Base-by-base conservation (phyloP, 2,329 filamentous ascomycete species). In the Alternaria triticina region DNA sequence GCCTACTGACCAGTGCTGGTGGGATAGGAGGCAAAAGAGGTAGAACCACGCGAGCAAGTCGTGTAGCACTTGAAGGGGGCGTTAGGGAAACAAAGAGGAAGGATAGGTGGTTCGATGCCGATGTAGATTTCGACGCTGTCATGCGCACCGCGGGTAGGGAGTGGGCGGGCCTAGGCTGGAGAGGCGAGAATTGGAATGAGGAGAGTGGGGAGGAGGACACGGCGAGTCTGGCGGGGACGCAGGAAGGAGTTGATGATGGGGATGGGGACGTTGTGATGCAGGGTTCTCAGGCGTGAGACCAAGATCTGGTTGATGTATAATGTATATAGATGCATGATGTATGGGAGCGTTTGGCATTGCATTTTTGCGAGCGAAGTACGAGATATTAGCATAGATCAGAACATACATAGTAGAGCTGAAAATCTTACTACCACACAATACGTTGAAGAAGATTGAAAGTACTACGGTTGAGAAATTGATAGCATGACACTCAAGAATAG, bases 11-110 rank as follows among this genome's bases (percentile, higher is more conserved):
- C 4, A 88, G 86, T 56, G 86, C 89, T 66, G 87, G 86, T 6
- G 86, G 85, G 0, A 79, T 78, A 13, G 62, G 60, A 12, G 62
- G 60, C 44, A 91, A 91, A 74, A 84, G 89, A 15, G 85, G 88
- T 75, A 83, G 93, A 23, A 94, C 86, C 3, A 96, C 93, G 0
- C 83, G 93, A 57, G 88, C 90, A 51, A 91, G 91, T 51, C 86
- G 91, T 58, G 92, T 91, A 36, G 93, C 93, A 0, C 81, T 94
- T 0, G 93, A 96, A 76, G 92, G 92, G 13, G 90, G 91, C 1
- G 84, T 87, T 57, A 87, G 93, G 65, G 85, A 85, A 28, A 87
- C 82, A 3, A 92, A 89, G 8, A 85, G 92, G 45, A 84, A 87
- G 52, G 91, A 95, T 64, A 86, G 85, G 62, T 96, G 93, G 84